These are phyloP conservation scores for Kazachstania africana DNA, from an alignment of 805 yeast species.

Conservation along the genomic window DNA sequence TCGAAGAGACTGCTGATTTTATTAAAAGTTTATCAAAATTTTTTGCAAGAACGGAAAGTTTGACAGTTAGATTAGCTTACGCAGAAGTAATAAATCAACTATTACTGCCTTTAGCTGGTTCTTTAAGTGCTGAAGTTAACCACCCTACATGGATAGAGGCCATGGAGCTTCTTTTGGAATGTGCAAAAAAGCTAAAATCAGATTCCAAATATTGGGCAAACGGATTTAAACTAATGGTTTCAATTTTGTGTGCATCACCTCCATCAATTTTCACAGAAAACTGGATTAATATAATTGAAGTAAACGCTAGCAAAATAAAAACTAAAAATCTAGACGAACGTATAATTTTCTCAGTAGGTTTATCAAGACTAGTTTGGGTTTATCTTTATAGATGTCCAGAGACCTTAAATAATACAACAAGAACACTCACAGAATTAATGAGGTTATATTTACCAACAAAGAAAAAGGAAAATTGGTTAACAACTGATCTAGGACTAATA, in stretches of 20 bases:
- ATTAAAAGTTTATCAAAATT: constrained; percentile 78
- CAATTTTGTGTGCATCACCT: constrained; percentile 73
- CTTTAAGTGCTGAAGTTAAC: constrained; percentile 85
- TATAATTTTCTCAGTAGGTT: constrained; percentile 47
- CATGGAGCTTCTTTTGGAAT: constrained; percentile 46
- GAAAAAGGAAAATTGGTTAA: constrained; percentile 68
- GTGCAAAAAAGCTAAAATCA: constrained; percentile 33
- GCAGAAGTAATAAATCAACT: constrained; percentile 73
- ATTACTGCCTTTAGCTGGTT: constrained; percentile 71
- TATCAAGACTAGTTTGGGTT: constrained; percentile 79
- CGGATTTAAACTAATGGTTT: constrained; percentile 54
- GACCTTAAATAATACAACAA: constrained; percentile 75
- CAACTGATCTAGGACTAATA: constrained; percentile 47
- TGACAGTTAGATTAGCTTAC: constrained; percentile 60
- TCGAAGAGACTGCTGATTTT: constrained; percentile 92
- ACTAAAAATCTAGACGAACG: constrained; percentile 45
- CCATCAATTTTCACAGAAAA: constrained; percentile 54
- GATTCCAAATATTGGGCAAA: constrained; percentile 51
- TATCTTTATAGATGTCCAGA: constrained; percentile 79
- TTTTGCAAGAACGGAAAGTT: constrained; percentile 52
- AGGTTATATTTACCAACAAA: constrained; percentile 42
- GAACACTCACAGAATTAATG: constrained; percentile 58
- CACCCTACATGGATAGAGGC: constrained; percentile 94
- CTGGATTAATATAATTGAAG: constrained; percentile 65
- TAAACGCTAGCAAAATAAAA: constrained; percentile 47